These are phyloP conservation scores for Aureobasidium leucospermi DNA, from an alignment of 2,329 filamentous ascomycete species.

Conservation along the genomic window DNA sequence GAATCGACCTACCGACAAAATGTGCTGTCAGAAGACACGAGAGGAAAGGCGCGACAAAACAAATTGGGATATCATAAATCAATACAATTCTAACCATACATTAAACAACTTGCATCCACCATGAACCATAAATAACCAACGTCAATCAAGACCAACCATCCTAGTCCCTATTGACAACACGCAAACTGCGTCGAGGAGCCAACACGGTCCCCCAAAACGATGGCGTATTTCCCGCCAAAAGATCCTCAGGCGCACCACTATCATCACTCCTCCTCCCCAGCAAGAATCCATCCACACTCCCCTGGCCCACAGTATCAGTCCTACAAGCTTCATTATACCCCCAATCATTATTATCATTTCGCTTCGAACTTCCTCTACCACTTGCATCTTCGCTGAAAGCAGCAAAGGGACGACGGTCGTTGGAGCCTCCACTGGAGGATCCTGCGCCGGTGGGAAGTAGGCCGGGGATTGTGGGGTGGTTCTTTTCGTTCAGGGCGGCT, in stretches of 20 bases:
- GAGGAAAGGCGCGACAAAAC: too few species aligned
- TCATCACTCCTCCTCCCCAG: constrained; percentile 35
- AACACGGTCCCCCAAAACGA: constrained; percentile 61
- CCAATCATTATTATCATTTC: neutral
- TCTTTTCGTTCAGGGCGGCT: constrained; percentile 38
- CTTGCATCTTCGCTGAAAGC: constrained; percentile 4
- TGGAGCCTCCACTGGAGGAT: constrained; percentile 15
- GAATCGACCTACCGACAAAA: too few species aligned
- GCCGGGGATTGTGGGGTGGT: constrained; percentile 22
- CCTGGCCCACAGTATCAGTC: constrained; percentile 1
- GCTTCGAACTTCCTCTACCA: neutral
- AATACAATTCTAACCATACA: neutral
- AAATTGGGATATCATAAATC: too few species aligned
- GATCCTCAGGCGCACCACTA: constrained; percentile 47
- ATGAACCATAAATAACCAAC: too few species aligned
- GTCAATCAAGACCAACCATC: neutral
- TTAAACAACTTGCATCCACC: neutral
- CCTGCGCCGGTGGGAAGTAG: constrained; percentile 22
- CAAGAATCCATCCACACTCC: constrained; percentile 20
- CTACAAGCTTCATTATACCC: neutral
- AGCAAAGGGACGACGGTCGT: neutral
- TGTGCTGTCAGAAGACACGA: too few species aligned
- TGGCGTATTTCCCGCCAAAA: constrained; percentile 58
- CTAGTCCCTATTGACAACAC: constrained; percentile 57
- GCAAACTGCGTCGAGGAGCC: constrained; percentile 59